Base-by-base conservation (phyloP, 345 rosid genomes). In the Arabis hirsuta region DNA sequence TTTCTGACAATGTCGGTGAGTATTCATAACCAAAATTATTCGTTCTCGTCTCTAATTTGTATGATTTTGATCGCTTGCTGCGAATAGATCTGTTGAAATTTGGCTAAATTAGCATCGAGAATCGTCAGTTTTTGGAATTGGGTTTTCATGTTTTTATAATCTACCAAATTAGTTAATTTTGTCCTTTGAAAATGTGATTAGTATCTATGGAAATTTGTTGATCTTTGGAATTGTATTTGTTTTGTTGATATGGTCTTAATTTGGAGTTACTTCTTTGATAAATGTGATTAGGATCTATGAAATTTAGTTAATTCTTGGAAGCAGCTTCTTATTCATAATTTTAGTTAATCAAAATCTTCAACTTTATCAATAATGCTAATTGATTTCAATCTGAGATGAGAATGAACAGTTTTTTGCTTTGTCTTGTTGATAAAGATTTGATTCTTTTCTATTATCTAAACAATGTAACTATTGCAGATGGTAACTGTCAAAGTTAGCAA, bases 401-500 rank as follows among this genome's bases (percentile, higher is more conserved):
- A 32, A 32, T 32, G 36, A 32, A 32, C 36, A 6, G 36, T 5
- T 32, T 22, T 52, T 16, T 12, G 43, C 7, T 51, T 41, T 47
- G 55, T 34, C 3, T 34, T 12, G 31, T 34, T 26, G 50, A 4
- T 7, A 16, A 7, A 13, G 19, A 34, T 34, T 6, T 34, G 34
- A 31, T 31, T 4, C 5, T 31, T 32, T 6, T 32, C 36, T 6
- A 32, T 32, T 31, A 6, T 31, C 34, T 4, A 0, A 31, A 3
- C 19, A 13, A 12, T 14, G 7, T 32, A n/a, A n/a, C 14, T 7
- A 9, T 55, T 69, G 81, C 62, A 86, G 90, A 60, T 72, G 53
- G 76, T 69, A 48, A 84, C 85, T 1, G 71, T 86, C 20, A 81
- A 84, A 77, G 86, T 86, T 55, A 74, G 83, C 80, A 82, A 82